Percentiles rank a stretch among this genome's conserved stretches.
Conservation (phyloP, 2,329 filamentous ascomycete genomes). For the Colletotrichum liriopes region DNA sequence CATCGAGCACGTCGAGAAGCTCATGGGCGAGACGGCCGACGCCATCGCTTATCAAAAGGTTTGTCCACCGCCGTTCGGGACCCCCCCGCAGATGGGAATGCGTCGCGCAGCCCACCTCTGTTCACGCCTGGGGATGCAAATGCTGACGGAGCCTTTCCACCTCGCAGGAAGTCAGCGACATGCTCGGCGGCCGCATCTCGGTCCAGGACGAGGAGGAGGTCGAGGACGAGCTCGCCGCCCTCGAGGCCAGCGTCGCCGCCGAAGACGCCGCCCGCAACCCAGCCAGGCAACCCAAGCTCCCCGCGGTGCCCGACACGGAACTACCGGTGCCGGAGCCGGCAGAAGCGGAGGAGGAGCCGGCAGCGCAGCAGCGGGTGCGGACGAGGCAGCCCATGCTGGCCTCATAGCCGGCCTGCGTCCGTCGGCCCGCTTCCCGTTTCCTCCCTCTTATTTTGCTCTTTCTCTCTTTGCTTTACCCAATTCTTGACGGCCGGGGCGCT, state of each 20-base stretch:
- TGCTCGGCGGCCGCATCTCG: conserved; percentile 89
- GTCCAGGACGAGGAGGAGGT: conserved; percentile 98
- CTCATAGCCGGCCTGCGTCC: conserved; percentile 41
- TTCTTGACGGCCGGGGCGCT: conserved; percentile 1
- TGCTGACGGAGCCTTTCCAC: conserved; percentile 8
- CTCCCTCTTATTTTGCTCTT: neutral
- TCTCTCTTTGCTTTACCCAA: neutral
- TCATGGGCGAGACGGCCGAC: conserved; percentile 93
- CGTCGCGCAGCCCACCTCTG: neutral
- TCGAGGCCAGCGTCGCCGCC: conserved; percentile 66
- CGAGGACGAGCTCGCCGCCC: conserved; percentile 90
- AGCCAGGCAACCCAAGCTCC: conserved; percentile 44
- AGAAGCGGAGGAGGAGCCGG: conserved; percentile 38
- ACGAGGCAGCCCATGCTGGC: conserved; percentile 57
- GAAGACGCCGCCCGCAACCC: conserved; percentile 38
- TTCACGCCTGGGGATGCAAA: neutral
- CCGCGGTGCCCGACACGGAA: conserved; percentile 51
- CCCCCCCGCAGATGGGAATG: no score
- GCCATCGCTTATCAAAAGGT: conserved; percentile 93
- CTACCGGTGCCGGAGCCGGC: conserved; percentile 50
- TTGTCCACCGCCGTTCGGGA: conserved; percentile 46
- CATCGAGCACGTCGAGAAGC: conserved; percentile 91
- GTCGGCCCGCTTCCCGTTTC: neutral
- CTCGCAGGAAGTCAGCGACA: conserved; percentile 87
- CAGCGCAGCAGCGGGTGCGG: conserved; percentile 34